These are phyloP conservation scores for Pichia nakasei DNA, from an alignment of 805 yeast species.

Conservation along the genomic window DNA sequence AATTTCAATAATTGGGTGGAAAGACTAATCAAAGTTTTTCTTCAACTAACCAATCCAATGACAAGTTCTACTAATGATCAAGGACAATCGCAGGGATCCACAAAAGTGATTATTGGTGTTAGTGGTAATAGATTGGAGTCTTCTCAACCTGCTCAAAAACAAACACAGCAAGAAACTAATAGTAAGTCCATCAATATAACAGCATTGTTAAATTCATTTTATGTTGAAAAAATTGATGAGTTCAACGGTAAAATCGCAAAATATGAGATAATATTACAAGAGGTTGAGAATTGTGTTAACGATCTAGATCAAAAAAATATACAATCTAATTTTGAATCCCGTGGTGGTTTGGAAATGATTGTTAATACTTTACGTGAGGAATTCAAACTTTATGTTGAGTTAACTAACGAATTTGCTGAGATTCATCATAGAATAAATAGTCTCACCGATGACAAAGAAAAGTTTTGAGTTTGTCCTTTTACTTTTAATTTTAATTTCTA, in stretches of 20 bases:
- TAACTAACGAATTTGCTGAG: slow-evolving; percentile 66
- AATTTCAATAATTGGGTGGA: slow-evolving; percentile 32
- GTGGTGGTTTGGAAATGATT: slow-evolving; percentile 39
- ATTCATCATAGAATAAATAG: slow-evolving; percentile 46
- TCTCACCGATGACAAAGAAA: slow-evolving; percentile 14
- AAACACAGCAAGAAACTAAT: slow-evolving; percentile 15
- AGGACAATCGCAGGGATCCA: slow-evolving; percentile 14
- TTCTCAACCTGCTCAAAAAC: slow-evolving; percentile 11
- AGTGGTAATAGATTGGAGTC: slow-evolving; percentile 22
- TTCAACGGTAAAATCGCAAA: slow-evolving; percentile 38
- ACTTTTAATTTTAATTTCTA: not conserved
- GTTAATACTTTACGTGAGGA: slow-evolving; percentile 59
- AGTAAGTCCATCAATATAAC: slow-evolving; percentile 37
- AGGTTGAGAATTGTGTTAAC: slow-evolving; percentile 53
- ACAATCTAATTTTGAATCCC: slow-evolving; percentile 17
- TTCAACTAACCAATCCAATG: slow-evolving; percentile 30
- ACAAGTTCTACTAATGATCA: slow-evolving; percentile 18
- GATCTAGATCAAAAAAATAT: slow-evolving; percentile 41
- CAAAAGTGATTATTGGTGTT: slow-evolving; percentile 24
- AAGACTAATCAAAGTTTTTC: slow-evolving; percentile 27
- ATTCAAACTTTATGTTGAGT: slow-evolving; percentile 62
- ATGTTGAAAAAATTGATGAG: slow-evolving; percentile 35
- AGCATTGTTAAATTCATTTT: slow-evolving; percentile 44
- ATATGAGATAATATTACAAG: slow-evolving; percentile 38
- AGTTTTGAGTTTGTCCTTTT: slow-evolving; percentile 7